Evolutionary conservation across 208 protist species (phyloP).

Genomic region (Wallacemonas sp.): DNA sequence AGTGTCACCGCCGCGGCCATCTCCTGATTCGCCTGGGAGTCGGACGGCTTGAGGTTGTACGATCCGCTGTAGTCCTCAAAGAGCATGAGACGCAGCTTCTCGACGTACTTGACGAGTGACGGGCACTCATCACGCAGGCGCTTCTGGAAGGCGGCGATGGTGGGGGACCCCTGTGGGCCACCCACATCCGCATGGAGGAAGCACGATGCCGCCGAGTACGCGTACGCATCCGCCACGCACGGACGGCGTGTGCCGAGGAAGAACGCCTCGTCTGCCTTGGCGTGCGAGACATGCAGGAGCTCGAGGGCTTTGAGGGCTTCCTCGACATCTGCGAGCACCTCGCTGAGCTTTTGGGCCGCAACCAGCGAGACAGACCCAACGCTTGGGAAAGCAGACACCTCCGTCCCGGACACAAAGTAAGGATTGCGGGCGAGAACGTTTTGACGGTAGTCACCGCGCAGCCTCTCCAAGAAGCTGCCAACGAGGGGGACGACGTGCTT

Average conservation of each 20-base stretch:
- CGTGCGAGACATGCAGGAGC: slow-evolving; percentile 29
- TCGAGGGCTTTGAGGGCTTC: slow-evolving; percentile 56
- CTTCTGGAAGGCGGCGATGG: slow-evolving; percentile 34
- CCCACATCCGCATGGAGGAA: slow-evolving; percentile 77
- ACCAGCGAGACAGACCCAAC: slow-evolving; percentile 22
- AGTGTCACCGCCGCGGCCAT: slow-evolving; percentile 6
- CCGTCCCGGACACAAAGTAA: slow-evolving; percentile 34
- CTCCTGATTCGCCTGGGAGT: not conserved
- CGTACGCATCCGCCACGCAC: slow-evolving; percentile 64
- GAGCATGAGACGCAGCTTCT: slow-evolving; percentile 66
- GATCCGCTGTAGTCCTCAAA: slow-evolving; percentile 78
- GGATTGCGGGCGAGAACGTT: slow-evolving; percentile 46
- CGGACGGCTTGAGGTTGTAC: slow-evolving; percentile 55
- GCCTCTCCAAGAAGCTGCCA: slow-evolving; percentile 50
- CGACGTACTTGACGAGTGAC: slow-evolving; percentile 64
- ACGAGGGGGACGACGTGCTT: slow-evolving; percentile 66
- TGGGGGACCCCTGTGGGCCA: slow-evolving; percentile 17
- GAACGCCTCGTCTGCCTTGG: slow-evolving; percentile 39
- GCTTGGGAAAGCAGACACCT: slow-evolving; percentile 14
- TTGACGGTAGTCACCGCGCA: slow-evolving; percentile 53
- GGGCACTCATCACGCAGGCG: slow-evolving; percentile 53
- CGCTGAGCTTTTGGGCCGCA: slow-evolving; percentile 34
- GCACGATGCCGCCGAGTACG: slow-evolving; percentile 68
- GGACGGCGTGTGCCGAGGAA: slow-evolving; percentile 63
- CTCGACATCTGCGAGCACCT: slow-evolving; percentile 51